Conservation (phyloP, 2,329 filamentous ascomycete genomes). For the Ascochyta fabae region DNA sequence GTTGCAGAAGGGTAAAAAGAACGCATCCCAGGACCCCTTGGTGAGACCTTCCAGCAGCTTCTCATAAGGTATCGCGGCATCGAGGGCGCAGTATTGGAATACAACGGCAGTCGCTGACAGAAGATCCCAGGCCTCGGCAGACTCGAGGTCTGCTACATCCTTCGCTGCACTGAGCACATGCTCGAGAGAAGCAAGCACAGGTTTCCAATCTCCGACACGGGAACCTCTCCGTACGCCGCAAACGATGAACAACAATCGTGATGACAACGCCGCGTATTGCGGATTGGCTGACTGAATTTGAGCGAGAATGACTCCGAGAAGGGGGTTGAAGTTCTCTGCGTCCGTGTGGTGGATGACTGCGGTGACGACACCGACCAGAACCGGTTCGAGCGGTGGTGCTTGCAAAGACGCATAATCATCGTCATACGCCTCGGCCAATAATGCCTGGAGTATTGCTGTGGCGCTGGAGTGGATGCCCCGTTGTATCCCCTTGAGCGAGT, state of each 20-base stretch:
- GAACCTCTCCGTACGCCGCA: constrained; percentile 82
- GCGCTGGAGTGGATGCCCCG: constrained; percentile 65
- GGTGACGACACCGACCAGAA: constrained; percentile 78
- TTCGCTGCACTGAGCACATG: constrained; percentile 38
- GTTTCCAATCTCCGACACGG: constrained; percentile 75
- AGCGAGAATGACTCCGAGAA: constrained; percentile 65
- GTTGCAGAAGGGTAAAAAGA: constrained; percentile 86
- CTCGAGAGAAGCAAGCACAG: constrained; percentile 59
- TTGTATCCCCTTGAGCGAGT: constrained; percentile 73
- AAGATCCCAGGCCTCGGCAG: constrained; percentile 40
- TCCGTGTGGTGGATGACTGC: constrained; percentile 84
- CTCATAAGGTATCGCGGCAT: constrained; percentile 75
- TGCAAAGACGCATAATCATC: constrained; percentile 49
- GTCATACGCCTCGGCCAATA: constrained; percentile 50
- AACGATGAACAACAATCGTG: constrained; percentile 68
- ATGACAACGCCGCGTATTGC: constrained; percentile 31
- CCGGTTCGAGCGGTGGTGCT: constrained; percentile 59
- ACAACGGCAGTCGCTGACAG: constrained; percentile 65
- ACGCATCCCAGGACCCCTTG: constrained; percentile 68
- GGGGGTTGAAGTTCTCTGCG: constrained; percentile 72
- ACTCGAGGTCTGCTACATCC: constrained; percentile 46
- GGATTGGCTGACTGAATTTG: constrained; percentile 55
- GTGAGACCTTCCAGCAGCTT: constrained; percentile 69
- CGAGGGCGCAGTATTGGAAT: constrained; percentile 79
- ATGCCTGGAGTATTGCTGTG: constrained; percentile 58